These are phyloP conservation scores for Sclerotinia glacialis DNA, from an alignment of 2,329 filamentous ascomycete species.

Conservation along the genomic window DNA sequence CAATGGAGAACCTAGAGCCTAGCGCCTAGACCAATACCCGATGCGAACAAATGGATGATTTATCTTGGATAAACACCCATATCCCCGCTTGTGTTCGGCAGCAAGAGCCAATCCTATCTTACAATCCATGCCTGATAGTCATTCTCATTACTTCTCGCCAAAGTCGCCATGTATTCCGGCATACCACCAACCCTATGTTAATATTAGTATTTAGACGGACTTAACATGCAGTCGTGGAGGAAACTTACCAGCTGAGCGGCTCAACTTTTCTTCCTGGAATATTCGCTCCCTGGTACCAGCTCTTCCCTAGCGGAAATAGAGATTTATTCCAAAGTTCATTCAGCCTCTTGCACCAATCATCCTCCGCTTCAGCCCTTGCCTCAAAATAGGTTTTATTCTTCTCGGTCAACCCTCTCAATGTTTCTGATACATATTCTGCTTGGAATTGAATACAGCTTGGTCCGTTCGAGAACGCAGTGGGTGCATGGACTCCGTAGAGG, in stretches of 20 bases:
- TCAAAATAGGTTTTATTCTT: conserved; percentile 40
- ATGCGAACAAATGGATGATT: neutral
- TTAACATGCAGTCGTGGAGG: neutral
- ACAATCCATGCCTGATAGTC: conserved; percentile 22
- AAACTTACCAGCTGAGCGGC: conserved; percentile 37
- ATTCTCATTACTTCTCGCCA: conserved; percentile 22
- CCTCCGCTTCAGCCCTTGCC: conserved; percentile 37
- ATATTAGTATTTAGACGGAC: neutral
- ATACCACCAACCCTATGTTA: conserved; percentile 16
- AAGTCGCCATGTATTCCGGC: conserved; percentile 17
- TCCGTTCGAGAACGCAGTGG: conserved; percentile 43
- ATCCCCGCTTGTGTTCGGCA: neutral
- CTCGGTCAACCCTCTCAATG: conserved; percentile 38
- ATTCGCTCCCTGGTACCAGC: conserved; percentile 45
- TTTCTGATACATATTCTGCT: conserved; percentile 42
- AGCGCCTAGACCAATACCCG: neutral
- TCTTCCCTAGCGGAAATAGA: conserved; percentile 40
- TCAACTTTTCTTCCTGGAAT: conserved; percentile 44
- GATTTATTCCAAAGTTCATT: conserved; percentile 36
- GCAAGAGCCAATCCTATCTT: neutral
- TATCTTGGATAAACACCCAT: neutral
- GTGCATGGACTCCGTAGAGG: conserved; percentile 44
- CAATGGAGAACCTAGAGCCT: neutral
- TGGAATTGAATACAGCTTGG: conserved; percentile 45
- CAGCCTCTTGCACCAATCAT: conserved; percentile 39